A percentile compares a stretch with the other conserved stretches of the same genome.
These are phyloP conservation scores for Penicillium vulpinum DNA, from an alignment of 2,329 filamentous ascomycete species.

Conservation along the genomic window DNA sequence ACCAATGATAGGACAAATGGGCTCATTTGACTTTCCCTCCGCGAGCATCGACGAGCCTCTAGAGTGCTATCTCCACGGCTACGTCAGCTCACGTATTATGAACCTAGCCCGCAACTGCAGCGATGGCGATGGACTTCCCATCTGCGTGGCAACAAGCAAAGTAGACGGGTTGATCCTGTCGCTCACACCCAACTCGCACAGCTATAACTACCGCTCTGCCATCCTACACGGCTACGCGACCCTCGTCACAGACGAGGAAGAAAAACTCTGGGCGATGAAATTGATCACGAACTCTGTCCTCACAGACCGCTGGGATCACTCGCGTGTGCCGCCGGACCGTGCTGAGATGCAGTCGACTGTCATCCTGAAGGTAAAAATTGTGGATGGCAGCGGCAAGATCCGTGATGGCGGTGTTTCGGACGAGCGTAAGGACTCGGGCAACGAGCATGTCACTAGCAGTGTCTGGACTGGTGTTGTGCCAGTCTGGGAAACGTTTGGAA, in stretches of 20 bases:
- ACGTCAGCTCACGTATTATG: conserved; percentile 76
- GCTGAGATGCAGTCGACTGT: conserved; percentile 75
- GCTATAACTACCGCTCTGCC: conserved; percentile 83
- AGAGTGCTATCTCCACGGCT: conserved; percentile 81
- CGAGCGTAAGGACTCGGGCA: conserved; percentile 56
- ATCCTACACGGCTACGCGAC: conserved; percentile 73
- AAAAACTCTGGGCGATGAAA: conserved; percentile 77
- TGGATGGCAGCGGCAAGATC: conserved; percentile 73
- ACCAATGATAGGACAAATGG: conserved; percentile 85
- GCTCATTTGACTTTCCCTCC: conserved; percentile 65
- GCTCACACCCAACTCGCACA: conserved; percentile 76
- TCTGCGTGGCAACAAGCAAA: conserved; percentile 71
- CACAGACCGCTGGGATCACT: conserved; percentile 66
- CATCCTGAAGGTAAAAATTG: conserved; percentile 68
- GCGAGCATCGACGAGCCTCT: conserved; percentile 63
- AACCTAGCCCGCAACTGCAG: conserved; percentile 55
- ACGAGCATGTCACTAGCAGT: conserved; percentile 48
- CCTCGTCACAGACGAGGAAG: conserved; percentile 64
- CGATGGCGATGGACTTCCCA: conserved; percentile 59
- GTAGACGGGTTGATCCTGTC: conserved; percentile 78
- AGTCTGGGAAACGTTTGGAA: conserved; percentile 63
- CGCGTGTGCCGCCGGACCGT: conserved; percentile 67
- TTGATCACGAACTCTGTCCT: conserved; percentile 75
- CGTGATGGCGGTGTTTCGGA: conserved; percentile 65
- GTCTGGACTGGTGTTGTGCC: conserved; percentile 66